Base-by-base conservation (phyloP, 176 grass and related monocot genomes). In the Oryza meyeriana region DNA sequence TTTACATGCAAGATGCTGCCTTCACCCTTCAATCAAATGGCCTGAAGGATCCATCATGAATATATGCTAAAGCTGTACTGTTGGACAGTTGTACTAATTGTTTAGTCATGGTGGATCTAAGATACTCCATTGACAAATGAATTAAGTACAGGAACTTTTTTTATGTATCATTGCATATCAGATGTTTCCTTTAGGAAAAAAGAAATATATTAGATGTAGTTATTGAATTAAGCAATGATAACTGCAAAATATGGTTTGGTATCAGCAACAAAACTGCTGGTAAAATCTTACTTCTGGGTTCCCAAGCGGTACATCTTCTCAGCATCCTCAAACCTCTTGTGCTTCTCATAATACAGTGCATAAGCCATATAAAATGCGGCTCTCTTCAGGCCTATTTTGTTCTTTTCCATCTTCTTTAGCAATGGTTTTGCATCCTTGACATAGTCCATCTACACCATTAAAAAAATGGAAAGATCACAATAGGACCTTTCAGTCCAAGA, bases 301-400 rank as follows among this genome's bases (percentile, higher is more conserved):
- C 90, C 93, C 22, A 78, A 26, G 79, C 75, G 33, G 82, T 93
- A 98, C 90, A 98, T 91, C 65, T 88, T 91, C 45, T 98, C 95
- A 0, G 93, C 90, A 0, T 91, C 79, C 45, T 71, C 83, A 72
- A 95, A 86, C 61, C 80, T 93, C 69, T 59, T 93, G 45, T 89
- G 88, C 81, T 98, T 98, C 87, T 95, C 96, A 79, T 98, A 95
- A 78, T 98, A 93, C 45, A 98, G 35, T 70, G 96, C 88, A 70
- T 93, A 91, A 8, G 96, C 96, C 85, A 93, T 89, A 81, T 95
- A 98, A 64, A 93, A 98, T 12, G 89, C 77, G 31, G 90, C 82
- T 82, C 96, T 87, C 71, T 90, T 99, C 25, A 85, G 75, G 12
- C 96, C 96, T 64, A 98, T 95, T 48, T 84, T 62, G 69, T 90